Conservation (phyloP, 768 basidiomycete species). For the Paxillus involutus region DNA sequence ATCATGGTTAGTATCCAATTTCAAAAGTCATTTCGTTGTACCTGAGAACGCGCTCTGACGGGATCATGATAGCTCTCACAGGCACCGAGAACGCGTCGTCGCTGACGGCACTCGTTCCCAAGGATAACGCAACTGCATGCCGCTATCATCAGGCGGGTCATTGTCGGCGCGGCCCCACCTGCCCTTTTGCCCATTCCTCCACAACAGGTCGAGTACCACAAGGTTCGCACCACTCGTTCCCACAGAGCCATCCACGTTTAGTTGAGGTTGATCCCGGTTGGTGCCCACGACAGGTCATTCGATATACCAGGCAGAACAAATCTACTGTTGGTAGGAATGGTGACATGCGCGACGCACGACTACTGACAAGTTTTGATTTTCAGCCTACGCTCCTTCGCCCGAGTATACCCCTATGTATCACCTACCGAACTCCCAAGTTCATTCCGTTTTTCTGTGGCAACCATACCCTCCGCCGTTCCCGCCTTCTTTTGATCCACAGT, state of each 20-base stretch:
- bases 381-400: constrained; percentile 16
- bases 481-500: constrained; percentile 16
- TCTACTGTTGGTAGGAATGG: constrained; percentile 14
- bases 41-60: constrained; percentile 1
- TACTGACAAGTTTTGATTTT: constrained; percentile 4
- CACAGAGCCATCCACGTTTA: not conserved
- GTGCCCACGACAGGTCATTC: constrained; percentile 9
- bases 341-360: not conserved
- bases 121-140: constrained; percentile 16
- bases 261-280: constrained; percentile 12
- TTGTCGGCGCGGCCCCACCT: constrained; percentile 27
- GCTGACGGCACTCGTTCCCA: not conserved
- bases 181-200: constrained; percentile 23
- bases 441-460: constrained; percentile 23
- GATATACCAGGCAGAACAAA: constrained; percentile 13
- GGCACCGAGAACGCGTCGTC: constrained; percentile 7
- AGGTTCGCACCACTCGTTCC: constrained; percentile 12
- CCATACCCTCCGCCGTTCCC: constrained; percentile 29
- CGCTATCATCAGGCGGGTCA: constrained; percentile 25
- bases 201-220: constrained; percentile 7
- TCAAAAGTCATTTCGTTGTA: not conserved
- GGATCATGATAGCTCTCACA: constrained; percentile 7
- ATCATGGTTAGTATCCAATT: constrained; percentile 15
- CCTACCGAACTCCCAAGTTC: constrained; percentile 11
- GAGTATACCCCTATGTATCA: constrained; percentile 20